Evolutionary conservation across 192 early-diverging fungal genomes (phyloP), one percentile per base, ranked within the genome.

Genomic region (Rhizophagus prolifer): DNA sequence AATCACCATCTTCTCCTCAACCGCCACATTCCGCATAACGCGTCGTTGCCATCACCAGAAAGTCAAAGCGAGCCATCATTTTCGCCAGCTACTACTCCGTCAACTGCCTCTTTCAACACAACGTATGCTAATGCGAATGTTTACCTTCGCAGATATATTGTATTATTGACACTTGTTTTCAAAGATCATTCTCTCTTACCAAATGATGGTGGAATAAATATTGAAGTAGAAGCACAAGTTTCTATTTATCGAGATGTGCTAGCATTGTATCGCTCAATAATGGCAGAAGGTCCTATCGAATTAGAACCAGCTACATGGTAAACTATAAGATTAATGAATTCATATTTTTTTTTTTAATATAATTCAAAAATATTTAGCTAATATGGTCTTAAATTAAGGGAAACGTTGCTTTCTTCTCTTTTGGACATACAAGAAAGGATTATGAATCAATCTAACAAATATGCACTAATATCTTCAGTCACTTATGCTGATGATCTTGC

Each of bases 221-320:
- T 77, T 10, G 89, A 87, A 44, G 71, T 80, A 69, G 88, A 89
- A 28, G 82, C 85, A 0, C 65, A 87, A 31, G 82, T 81, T 10
- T 75, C 80, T 23, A 81, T 91, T 19, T 94, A 91, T 80, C 89
- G 88, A 58, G 92, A 95, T 78, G 86, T 90, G 9, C 70, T 95
- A 10, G 82, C 87, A 44, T 81, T 94, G 4, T 93, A 88, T 77
- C 85, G 93, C 54, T 84, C 89, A 2, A 85, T 91, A 26, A 61
- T 93, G 4, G 80, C 86, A 0, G 78, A 80, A 13, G 75, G 86
- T 23, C 84, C 83, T 10, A 86, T 90, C 25, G 85, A 87, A 44
- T 79, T 90, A 78, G 86, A 90, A 54, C 63, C 71, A 28, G 81
- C 87, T 63, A 89, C 81, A 21, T 90, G 89, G 89, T 86, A 26